A percentile compares a stretch with the other conserved stretches of the same genome.
phyloP scores from a whole-genome alignment of 345 rosid genomes.

The Hirschfeldia incana region DNA sequence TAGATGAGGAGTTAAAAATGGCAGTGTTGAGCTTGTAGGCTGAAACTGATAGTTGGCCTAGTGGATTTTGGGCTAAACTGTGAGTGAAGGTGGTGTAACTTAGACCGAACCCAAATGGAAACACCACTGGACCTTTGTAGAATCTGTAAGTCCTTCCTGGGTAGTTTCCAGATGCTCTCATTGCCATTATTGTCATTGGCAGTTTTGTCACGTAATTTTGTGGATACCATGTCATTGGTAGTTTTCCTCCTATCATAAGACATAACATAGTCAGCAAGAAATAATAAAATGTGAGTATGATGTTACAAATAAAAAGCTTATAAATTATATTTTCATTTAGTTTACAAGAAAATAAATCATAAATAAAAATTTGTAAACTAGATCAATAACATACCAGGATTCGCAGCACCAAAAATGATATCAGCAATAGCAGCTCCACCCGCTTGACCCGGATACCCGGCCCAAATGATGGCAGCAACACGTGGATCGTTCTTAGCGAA shows the following conservation, averaged over 20 bases:
- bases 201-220: constrained; percentile 63
- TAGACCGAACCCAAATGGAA: constrained; percentile 76
- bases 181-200: constrained; percentile 89
- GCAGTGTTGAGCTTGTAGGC: constrained; percentile 40
- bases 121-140: constrained; percentile 89
- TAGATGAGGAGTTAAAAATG: constrained; percentile 44
- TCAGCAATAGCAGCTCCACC: constrained; percentile 91
- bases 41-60: constrained; percentile 44
- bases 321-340: background rate
- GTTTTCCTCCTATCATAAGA: constrained; percentile 64
- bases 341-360: background rate
- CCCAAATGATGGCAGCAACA: constrained; percentile 85
- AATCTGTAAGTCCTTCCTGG: constrained; percentile 95
- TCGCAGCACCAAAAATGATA: constrained; percentile 67
- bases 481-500: constrained; percentile 80
- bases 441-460: constrained; percentile 98
- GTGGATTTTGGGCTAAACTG: constrained; percentile 49
- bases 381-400: constrained; percentile 55
- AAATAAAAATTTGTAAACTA: background rate
- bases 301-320: background rate
- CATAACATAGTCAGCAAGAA: background rate
- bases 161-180: constrained; percentile 61
- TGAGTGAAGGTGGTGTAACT: constrained; percentile 62
- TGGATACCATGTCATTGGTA: constrained; percentile 98
- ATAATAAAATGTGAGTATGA: background rate